phyloP scores from a whole-genome alignment of 2,329 filamentous ascomycete species.

The Sclerotinia trifoliorum region DNA sequence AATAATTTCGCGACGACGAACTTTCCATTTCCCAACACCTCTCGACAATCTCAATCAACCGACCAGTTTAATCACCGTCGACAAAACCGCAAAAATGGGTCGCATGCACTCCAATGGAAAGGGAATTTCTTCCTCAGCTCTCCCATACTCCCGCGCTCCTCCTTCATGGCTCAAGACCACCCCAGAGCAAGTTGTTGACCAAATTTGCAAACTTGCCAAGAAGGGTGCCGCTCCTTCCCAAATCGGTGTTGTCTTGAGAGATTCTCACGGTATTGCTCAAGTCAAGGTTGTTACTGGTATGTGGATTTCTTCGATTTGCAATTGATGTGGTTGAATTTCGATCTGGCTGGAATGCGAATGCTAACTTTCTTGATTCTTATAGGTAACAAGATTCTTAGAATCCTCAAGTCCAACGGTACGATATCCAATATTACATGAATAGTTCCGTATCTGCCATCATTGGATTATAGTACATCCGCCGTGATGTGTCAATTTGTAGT shows the following conservation, averaged over 20 bases:
- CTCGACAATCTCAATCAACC: slow-evolving; percentile 24
- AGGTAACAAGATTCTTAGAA: slow-evolving; percentile 99
- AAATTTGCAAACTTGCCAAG: slow-evolving; percentile 98
- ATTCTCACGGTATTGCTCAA: slow-evolving; percentile 96
- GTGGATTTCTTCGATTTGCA: slow-evolving; percentile 37
- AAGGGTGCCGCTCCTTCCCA: slow-evolving; percentile 98
- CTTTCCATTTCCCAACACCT: slow-evolving; percentile 15
- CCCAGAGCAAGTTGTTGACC: slow-evolving; percentile 96
- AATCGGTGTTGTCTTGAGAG: slow-evolving; percentile 98
- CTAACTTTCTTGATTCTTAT: slow-evolving; percentile 38
- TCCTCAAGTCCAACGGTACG: slow-evolving; percentile 97
- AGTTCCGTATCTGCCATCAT: slow-evolving; percentile 31
- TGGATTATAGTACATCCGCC: slow-evolving; percentile 38
- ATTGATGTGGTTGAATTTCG: neutral
- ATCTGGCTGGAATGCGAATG: neutral
- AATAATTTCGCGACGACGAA: slow-evolving; percentile 19
- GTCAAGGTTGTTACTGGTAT: slow-evolving; percentile 96
- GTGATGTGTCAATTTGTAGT: slow-evolving; percentile 31
- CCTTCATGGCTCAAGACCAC: slow-evolving; percentile 99
- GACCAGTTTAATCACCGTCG: slow-evolving; percentile 25
- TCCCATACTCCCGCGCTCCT: slow-evolving; percentile 92
- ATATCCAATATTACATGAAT: slow-evolving; percentile 40
- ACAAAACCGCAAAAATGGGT: slow-evolving; percentile 66
- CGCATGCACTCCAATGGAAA: slow-evolving; percentile 99
- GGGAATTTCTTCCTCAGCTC: slow-evolving; percentile 93